phyloP scores from a whole-genome alignment of 495 filamentous ascomycete genomes.

The Lophiotrema nucula region DNA sequence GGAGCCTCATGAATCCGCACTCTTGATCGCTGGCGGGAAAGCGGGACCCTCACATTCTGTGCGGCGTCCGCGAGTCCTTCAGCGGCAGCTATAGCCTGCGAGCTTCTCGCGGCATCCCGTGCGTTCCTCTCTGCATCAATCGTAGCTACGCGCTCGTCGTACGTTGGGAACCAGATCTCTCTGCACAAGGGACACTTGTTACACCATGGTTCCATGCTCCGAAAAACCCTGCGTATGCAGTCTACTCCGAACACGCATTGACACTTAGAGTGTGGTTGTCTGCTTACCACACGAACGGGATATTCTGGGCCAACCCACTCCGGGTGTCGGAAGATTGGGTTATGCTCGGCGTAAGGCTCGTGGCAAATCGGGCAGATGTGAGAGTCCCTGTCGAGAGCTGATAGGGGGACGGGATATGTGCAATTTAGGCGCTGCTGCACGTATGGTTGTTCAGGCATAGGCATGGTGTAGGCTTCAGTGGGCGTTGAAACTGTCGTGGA shows the following conservation, averaged over 20 bases:
- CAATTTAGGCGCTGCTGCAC: too few relatives aligned
- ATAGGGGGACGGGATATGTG: too few relatives aligned
- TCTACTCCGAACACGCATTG: background rate
- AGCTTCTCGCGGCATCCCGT: background rate
- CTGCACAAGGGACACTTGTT: background rate
- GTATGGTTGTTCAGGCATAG: too few relatives aligned
- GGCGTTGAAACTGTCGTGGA: too few relatives aligned
- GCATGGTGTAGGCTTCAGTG: too few relatives aligned
- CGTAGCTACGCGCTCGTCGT: background rate
- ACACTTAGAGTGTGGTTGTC: background rate
- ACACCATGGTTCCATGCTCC: background rate
- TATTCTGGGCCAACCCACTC: background rate
- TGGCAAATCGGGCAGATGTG: background rate
- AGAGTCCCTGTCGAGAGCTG: too few relatives aligned
- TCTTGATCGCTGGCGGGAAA: background rate
- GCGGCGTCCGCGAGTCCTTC: background rate
- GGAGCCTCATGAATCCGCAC: background rate
- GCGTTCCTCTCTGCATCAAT: background rate
- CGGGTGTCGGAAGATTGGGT: background rate
- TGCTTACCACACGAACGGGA: background rate
- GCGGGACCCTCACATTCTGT: background rate
- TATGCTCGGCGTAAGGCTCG: background rate
- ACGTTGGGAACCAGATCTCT: background rate
- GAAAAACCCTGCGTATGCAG: background rate
- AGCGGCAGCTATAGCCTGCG: too few relatives aligned